phyloP scores from a whole-genome alignment of 495 filamentous ascomycete genomes.

The Hyaloscypha hepaticicola region DNA sequence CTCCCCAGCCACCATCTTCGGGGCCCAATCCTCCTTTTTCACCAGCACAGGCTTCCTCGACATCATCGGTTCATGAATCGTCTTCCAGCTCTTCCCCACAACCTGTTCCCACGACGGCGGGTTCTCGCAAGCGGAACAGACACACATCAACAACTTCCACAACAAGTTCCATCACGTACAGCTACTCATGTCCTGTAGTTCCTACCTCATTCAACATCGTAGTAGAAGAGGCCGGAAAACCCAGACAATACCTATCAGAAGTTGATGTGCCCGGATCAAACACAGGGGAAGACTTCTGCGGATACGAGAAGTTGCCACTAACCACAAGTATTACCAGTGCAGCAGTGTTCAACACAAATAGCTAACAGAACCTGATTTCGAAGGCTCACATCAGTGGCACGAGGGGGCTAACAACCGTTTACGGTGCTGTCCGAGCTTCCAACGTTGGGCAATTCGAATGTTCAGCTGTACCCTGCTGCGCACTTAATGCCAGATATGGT shows the following conservation, averaged over 20 bases:
- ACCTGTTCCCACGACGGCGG: background rate
- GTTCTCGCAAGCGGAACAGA: background rate
- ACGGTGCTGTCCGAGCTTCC: background rate
- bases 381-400: background rate
- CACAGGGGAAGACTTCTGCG: background rate
- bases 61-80: no score
- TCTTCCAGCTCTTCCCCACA: background rate
- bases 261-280: background rate
- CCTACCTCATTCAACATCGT: background rate
- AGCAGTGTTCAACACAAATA: background rate
- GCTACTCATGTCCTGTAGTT: background rate
- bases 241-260: conserved; percentile 1
- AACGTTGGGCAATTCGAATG: conserved; percentile 6
- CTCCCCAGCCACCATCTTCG: no score
- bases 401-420: conserved; percentile 1
- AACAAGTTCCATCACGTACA: background rate
- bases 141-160: background rate
- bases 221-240: background rate
- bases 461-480: background rate
- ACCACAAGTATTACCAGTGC: background rate
- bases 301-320: conserved; percentile 3
- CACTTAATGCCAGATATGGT: background rate
- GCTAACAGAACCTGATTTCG: background rate
- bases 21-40: no score
- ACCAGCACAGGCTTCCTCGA: no score